Evolutionary conservation across 116 monocot species (phyloP), one percentile per base, ranked within the genome.

Genomic region (Zostera marina): DNA sequence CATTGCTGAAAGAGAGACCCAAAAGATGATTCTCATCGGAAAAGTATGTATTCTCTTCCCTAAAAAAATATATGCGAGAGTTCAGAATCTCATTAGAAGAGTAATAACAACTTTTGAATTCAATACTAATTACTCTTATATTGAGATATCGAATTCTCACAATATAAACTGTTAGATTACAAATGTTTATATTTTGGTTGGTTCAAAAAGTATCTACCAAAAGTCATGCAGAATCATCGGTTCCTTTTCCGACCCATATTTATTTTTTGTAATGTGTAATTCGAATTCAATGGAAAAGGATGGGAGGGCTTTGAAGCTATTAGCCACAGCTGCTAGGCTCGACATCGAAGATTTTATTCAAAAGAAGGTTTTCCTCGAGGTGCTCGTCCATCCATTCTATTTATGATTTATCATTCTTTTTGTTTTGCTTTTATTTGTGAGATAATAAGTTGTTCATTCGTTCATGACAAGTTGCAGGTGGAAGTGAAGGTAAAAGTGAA

Each of bases 271-370:
- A 6, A 44, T 41, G 7, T 43, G 40, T 59, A 43, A 17, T 42
- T 21, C 19, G 9, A 55, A 55, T 59, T 42, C 9, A 9, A 1
- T 32, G 64, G 1, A 51, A 9, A 70, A 96, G 96, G 85, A 89
- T 62, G 96, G 96, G 4, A 96, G 73, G 72, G 96, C 96, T 13
- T 65, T 96, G 55, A 96, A 96, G 66, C 44, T 85, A 43, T 66
- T 96, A 60, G 96, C 96, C 63, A 96, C 96, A 41, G 96, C 96
- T 41, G 82, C 96, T 54, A 82, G 89, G 70, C 86, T 98, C 25
- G 89, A 89, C 55, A 89, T 89, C 39, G 85, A 98, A 73, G 90
- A 89, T 74, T 98, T 89, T 61, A 64, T 89, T 58, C 85, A 85
- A 60, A 96, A 89, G 70, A 85, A 85, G 70, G 80, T 89, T 44